Evolutionary conservation across 78 protist genomes (phyloP).

Genomic region (Dictyostelium capitatum): DNA sequence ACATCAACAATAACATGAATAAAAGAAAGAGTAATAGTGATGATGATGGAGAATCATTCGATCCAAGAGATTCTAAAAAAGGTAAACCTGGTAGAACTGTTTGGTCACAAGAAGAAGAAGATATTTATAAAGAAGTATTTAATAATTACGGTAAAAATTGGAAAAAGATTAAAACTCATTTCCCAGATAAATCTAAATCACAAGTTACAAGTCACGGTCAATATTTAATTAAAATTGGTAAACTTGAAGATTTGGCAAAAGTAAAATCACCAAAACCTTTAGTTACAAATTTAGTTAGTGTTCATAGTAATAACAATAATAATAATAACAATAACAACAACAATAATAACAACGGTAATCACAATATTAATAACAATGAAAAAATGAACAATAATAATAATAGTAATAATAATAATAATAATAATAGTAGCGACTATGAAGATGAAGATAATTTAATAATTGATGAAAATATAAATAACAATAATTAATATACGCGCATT

Average conservation of each 20-base stretch:
- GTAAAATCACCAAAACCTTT: background rate
- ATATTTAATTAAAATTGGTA: conserved; percentile 18
- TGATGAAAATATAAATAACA: background rate
- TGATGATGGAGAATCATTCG: background rate
- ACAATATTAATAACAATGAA: no score
- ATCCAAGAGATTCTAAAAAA: conserved; percentile 12
- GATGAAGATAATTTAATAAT: background rate
- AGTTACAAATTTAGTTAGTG: background rate
- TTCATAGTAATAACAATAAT: background rate
- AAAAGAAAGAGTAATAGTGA: conserved; percentile 13
- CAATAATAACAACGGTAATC: background rate
- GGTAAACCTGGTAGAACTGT: conserved; percentile 8
- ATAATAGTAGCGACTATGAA: background rate
- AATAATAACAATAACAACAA: background rate
- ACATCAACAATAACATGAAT: background rate
- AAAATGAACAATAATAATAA: background rate
- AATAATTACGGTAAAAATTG: conserved; percentile 6
- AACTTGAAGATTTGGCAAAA: conserved; percentile 5
- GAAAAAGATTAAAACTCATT: conserved; percentile 11
- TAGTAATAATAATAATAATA: background rate
- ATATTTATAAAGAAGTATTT: background rate
- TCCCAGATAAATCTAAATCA: background rate
- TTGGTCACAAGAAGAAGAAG: background rate
- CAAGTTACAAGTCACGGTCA: conserved; percentile 12
- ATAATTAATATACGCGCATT: no score